Conservation (phyloP, 139 green algal genomes). For the Ulvella scutata region DNA sequence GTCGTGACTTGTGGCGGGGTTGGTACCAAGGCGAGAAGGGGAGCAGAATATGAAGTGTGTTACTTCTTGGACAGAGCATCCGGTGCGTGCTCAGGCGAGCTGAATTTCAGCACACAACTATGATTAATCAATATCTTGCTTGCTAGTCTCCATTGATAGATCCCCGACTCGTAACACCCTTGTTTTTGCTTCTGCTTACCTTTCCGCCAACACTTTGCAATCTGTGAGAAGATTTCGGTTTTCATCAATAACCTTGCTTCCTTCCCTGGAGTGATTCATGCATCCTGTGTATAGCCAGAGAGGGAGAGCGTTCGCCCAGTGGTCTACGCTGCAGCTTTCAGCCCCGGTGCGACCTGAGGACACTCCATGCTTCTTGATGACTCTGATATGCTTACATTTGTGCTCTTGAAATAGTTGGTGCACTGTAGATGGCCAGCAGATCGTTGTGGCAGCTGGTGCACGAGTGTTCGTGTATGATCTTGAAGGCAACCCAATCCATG, state of each 20-base stretch:
- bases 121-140: neutral
- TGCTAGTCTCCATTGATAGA: neutral
- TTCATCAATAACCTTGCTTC: neutral
- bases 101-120: neutral
- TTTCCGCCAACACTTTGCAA: too few relatives aligned
- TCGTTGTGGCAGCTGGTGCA: neutral
- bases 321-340: neutral
- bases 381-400: neutral
- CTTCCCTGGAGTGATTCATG: neutral
- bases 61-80: neutral
- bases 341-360: neutral
- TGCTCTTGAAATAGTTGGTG: too few relatives aligned
- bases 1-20: too few relatives aligned
- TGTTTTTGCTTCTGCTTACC: too few relatives aligned
- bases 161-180: too few relatives aligned
- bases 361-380: neutral
- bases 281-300: neutral
- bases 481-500: slow-evolving; percentile 49
- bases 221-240: neutral
- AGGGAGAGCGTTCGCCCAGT: neutral
- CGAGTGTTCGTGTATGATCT: neutral
- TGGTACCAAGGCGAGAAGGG: too few relatives aligned
- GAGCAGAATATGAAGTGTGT: neutral
- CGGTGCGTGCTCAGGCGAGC: neutral
- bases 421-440: neutral